phyloP scores from a whole-genome alignment of 73 alveolate species.

The Symbiodinium pilosum region DNA sequence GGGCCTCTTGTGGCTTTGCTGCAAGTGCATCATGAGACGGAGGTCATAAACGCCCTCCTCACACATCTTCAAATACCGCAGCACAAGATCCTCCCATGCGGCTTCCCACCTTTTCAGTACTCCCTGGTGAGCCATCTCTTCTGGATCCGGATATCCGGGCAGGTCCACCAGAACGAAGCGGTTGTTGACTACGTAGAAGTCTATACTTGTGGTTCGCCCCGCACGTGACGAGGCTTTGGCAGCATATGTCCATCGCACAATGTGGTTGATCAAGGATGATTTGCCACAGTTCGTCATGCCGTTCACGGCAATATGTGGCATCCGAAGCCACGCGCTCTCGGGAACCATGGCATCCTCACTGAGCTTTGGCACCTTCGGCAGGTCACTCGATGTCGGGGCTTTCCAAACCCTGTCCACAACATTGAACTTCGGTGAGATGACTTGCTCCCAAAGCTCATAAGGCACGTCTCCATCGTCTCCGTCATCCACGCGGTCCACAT shows the following conservation, averaged over 20 bases:
- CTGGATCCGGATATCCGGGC: constrained; percentile 89
- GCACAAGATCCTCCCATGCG: constrained; percentile 68
- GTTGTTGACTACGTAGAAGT: constrained; percentile 79
- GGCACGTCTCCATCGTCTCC: constrained; percentile 25
- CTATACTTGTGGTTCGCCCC: constrained; percentile 75
- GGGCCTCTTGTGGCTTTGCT: constrained; percentile 42
- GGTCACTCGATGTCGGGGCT: constrained; percentile 28
- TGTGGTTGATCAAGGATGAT: constrained; percentile 35
- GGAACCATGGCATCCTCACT: constrained; percentile 57
- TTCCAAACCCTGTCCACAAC: constrained; percentile 78
- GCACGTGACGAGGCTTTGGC: constrained; percentile 61
- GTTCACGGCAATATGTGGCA: constrained; percentile 79
- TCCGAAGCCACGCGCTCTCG: constrained; percentile 42
- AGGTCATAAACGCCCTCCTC: constrained; percentile 72
- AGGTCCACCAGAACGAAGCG: constrained; percentile 77
- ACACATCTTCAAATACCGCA: constrained; percentile 53
- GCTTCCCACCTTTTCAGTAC: constrained; percentile 69
- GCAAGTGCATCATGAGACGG: constrained; percentile 82
- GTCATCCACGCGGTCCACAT: background rate
- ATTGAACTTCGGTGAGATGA: constrained; percentile 37
- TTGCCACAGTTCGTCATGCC: constrained; percentile 68
- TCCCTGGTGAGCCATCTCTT: constrained; percentile 72
- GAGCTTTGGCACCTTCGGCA: constrained; percentile 24
- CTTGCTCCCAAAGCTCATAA: constrained; percentile 70
- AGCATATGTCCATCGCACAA: constrained; percentile 46